Base-by-base conservation (phyloP, 2,329 filamentous ascomycete genomes). In the Sordariomycetes sp. region DNA sequence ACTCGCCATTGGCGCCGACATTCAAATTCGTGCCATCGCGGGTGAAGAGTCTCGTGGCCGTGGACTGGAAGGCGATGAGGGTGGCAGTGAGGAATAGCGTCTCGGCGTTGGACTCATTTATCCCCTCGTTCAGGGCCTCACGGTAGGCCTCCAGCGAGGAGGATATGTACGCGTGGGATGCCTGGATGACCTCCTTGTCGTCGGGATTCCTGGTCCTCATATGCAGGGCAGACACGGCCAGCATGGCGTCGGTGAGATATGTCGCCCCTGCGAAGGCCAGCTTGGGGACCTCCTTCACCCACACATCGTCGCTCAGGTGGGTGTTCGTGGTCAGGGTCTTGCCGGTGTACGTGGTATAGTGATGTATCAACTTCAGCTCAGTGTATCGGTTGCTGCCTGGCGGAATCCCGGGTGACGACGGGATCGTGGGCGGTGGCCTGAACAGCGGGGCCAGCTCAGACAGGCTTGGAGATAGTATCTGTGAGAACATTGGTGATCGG, bases 51-150 rank as follows among this genome's bases (percentile, higher is more conserved):
- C 86, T 72, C 54, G 82, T 76, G 48, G 87, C 74, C 32, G 82
- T 78, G 62, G 86, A 74, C 66, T 90, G 76, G 67, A 89, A 82
- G 64, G 86, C 73, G 65, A 90, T 81, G 62, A 86, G 71, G 2
- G 81, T 74, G 1, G 82, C 75, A 0, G 82, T 85, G 24, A 84
- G 69, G 62, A 86, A 86, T 1, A 86, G 71, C 0, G 81, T 75
- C 64, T 85, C 82, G 10, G 82, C 81, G 58, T 85, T 86, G 35
- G 72, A 68, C 35, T 78, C 73, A 34, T 75, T 78, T 58, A 85
- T 80, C 28, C 82, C 82, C 35, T 72, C 70, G 52, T 76, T 77
- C 34, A 86, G 69, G 1, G 76, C 74, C 2, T 74, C 72, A 59
- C 80, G 80, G 64, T 85, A 86, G 58, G 82, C 77, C 45, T 78